Conservation (phyloP, 257 asterid species). For the Solanum piurae region DNA sequence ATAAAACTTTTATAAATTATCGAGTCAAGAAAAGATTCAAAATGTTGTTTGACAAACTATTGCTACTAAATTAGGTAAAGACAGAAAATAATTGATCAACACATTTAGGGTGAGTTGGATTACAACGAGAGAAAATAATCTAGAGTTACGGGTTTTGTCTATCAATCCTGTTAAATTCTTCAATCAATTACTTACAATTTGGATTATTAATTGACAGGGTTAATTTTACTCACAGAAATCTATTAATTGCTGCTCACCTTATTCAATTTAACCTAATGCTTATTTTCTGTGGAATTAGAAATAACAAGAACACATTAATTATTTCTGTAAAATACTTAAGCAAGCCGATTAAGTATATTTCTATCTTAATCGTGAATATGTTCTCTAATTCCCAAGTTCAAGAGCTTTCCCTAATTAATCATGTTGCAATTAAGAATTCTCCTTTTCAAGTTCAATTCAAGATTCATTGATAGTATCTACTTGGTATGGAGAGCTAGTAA, state of each 20-base stretch:
- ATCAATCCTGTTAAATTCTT: not conserved
- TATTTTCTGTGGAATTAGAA: not conserved
- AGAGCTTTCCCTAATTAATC: not conserved
- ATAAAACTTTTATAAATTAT: not conserved
- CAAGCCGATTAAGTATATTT: not conserved
- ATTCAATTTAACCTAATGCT: not conserved
- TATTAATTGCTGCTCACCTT: not conserved
- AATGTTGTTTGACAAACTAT: not conserved
- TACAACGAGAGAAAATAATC: not conserved
- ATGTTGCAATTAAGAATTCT: not conserved
- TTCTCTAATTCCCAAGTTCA: not conserved
- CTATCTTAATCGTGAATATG: not conserved
- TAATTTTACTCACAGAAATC: not conserved
- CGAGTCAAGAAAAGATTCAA: not conserved
- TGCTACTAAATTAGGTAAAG: not conserved
- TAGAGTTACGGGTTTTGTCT: not conserved
- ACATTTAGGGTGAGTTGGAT: not conserved
- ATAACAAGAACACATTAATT: not conserved
- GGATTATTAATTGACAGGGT: not conserved
- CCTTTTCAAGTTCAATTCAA: not conserved
- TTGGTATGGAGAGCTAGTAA: not conserved
- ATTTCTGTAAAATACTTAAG: not conserved
- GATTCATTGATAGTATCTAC: not conserved
- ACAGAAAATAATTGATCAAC: not conserved
- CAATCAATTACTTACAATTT: not conserved